A percentile compares a stretch with the other conserved stretches of the same genome.
phyloP scores from a whole-genome alignment of 1,284 basidiomycete species.

The Rhizoctonia solani region DNA sequence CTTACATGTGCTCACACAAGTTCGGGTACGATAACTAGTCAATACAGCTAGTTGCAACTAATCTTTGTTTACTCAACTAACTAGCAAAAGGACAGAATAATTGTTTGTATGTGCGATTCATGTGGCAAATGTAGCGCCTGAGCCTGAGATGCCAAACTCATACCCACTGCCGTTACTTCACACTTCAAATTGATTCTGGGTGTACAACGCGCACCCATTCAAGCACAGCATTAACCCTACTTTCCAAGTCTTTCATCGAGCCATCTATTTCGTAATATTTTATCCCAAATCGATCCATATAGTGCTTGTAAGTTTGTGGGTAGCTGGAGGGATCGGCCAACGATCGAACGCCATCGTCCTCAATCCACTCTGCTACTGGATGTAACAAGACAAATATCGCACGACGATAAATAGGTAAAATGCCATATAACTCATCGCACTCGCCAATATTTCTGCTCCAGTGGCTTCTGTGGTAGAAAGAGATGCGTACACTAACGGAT shows the following conservation, averaged over 20 bases:
- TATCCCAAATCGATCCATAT: conserved; percentile 54
- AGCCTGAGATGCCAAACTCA: too few relatives aligned
- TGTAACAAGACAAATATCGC: conserved; percentile 56
- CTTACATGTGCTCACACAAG: too few relatives aligned
- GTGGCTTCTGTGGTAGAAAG: conserved; percentile 45
- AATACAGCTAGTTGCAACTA: too few relatives aligned
- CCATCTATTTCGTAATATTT: conserved; percentile 53
- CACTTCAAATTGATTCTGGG: too few relatives aligned
- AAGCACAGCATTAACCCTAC: conserved; percentile 42
- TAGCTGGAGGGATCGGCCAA: conserved; percentile 54
- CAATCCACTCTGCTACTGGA: conserved; percentile 60
- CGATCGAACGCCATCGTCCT: conserved; percentile 64
- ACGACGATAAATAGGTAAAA: conserved; percentile 51
- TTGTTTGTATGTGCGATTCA: too few relatives aligned
- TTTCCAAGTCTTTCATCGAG: conserved; percentile 48
- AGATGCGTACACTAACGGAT: conserved; percentile 63
- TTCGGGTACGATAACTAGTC: too few relatives aligned
- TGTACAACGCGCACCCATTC: too few relatives aligned
- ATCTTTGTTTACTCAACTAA: too few relatives aligned
- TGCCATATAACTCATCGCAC: conserved; percentile 49
- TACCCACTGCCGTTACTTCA: too few relatives aligned
- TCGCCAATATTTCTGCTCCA: conserved; percentile 42
- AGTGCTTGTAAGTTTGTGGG: conserved; percentile 48
- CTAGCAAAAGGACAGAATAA: too few relatives aligned
- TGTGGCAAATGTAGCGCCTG: too few relatives aligned